Base-by-base conservation (phyloP, 176 grass and related monocot genomes). In the Oryza australiensis region DNA sequence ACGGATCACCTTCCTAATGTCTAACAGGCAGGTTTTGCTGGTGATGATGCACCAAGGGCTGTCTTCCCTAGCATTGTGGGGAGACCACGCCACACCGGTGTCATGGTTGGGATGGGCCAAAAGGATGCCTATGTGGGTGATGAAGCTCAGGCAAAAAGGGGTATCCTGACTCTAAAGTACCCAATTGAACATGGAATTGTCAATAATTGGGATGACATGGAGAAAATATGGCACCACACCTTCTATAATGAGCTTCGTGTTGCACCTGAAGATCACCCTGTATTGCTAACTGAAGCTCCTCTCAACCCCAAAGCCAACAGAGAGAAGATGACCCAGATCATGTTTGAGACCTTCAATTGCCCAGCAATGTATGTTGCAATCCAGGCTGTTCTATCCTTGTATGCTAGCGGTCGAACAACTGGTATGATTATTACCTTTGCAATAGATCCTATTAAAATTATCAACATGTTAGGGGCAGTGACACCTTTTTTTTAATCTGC, bases 321-420 rank as follows among this genome's bases (percentile, higher is more conserved):
- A 73, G 93, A 96, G 65, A 96, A 96, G 80, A 93, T 96, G 93
- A 96, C 93, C 45, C 93, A 96, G 68, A 96, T 96, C 69, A 96
- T 96, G 93, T 96, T 96, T 67, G 93, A 96, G 43, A 93, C 93
- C 16, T 96, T 96, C 51, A 75, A 88, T 49, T 89, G 87, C 29
- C 93, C 93, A 0, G 93, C 93, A 53, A 93, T 96, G 90, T 96
- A 96, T 82, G 93, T 95, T 15, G 90, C 93, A 28, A 96, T 96
- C 72, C 93, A 96, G 82, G 90, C 93, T 0, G 93, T 96, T 77
- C 83, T 96, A 38, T 96, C 93, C 32, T 89, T 96, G 35, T 96
- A 96, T 12, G 88, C 93, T 27, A 96, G 93, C 62, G 93, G 93
- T 40, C 86, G 93, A 71, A 96, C 93, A 82, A 96, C 90, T 42